phyloP scores from a whole-genome alignment of 371 early-diverging fungal genomes.

The Amoeboaphelidium protococcarum region DNA sequence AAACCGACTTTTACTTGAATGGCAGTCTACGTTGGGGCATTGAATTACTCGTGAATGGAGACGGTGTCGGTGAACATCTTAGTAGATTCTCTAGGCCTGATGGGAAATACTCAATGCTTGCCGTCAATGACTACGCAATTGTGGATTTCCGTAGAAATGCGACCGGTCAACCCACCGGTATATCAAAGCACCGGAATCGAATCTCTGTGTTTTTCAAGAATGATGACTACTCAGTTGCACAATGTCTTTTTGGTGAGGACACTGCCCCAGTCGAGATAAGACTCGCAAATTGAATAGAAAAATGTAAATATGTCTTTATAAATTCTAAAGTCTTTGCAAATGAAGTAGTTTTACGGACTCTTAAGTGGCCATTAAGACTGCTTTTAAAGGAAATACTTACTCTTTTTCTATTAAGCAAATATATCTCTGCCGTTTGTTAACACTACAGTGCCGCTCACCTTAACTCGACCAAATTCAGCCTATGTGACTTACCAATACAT shows the following conservation, averaged over 20 bases:
- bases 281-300: too few species aligned
- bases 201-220: conserved; percentile 7
- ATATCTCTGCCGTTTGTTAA: too few species aligned
- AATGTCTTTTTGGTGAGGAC: conserved; percentile 6
- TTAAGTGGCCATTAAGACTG: too few species aligned
- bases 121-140: conserved; percentile 3
- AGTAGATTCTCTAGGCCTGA: conserved; percentile 4
- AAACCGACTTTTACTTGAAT: conserved; percentile 9
- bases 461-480: too few species aligned
- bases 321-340: too few species aligned
- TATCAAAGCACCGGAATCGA: conserved; percentile 3
- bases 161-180: conserved; percentile 4
- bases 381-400: too few species aligned
- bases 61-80: conserved; percentile 4
- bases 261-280: too few species aligned
- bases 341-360: too few species aligned
- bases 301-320: too few species aligned
- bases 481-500: too few species aligned
- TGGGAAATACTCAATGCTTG: conserved; percentile 6
- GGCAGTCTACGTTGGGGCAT: conserved; percentile 7
- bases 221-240: conserved; percentile 3
- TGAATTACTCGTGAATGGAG: conserved; percentile 4
- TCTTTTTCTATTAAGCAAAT: too few species aligned
- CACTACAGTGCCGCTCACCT: too few species aligned
- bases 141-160: conserved; percentile 6